These are phyloP conservation scores for Kernera saxatilis DNA, from an alignment of 345 rosid genomes.

Conservation along the genomic window DNA sequence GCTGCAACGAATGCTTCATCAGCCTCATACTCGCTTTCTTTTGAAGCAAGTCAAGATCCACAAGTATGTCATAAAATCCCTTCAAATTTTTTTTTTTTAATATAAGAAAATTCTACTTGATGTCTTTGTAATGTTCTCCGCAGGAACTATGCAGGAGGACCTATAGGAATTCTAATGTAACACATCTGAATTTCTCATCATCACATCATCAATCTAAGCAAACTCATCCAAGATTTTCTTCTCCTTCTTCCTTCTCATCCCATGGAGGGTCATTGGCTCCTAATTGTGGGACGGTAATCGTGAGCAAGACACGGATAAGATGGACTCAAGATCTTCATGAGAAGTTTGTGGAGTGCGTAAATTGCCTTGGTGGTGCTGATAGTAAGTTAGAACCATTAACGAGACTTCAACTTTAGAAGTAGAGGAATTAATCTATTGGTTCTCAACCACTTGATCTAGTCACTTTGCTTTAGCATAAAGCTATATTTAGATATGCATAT, in stretches of 20 bases:
- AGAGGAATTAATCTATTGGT: neutral
- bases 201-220: constrained; percentile 17
- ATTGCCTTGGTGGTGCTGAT: constrained; percentile 76
- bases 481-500: neutral
- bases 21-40: constrained; percentile 33
- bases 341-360: constrained; percentile 75
- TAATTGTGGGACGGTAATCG: neutral
- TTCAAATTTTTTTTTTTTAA: neutral
- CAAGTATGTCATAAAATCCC: constrained; percentile 30
- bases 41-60: constrained; percentile 41
- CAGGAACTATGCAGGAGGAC: constrained; percentile 31
- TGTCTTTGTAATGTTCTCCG: neutral
- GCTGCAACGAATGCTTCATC: constrained; percentile 3
- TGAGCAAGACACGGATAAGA: constrained; percentile 59
- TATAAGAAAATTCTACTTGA: neutral
- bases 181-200: constrained; percentile 29
- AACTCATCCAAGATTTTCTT: constrained; percentile 10
- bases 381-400: constrained; percentile 36
- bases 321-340: constrained; percentile 93
- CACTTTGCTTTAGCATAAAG: constrained; percentile 7
- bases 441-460: neutral
- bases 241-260: constrained; percentile 6
- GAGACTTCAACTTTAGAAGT: neutral
- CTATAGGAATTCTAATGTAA: constrained; percentile 25
- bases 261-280: constrained; percentile 17